Evolutionary conservation across 2,329 filamentous ascomycete species (phyloP), one percentile per base, ranked within the genome.

Genomic region (Coniochaeta pulveracea): DNA sequence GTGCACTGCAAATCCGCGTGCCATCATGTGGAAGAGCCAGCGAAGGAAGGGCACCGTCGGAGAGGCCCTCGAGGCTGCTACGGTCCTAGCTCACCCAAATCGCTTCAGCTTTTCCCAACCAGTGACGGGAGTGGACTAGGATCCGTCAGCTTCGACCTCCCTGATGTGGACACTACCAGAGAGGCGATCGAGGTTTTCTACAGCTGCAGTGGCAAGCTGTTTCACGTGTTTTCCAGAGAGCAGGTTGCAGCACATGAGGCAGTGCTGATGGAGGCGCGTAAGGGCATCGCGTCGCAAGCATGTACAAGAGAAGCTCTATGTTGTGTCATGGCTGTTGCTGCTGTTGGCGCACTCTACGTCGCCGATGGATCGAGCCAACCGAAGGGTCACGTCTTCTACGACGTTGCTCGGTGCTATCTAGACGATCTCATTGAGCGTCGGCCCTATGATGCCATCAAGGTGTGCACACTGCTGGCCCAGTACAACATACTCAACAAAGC

Each of bases 401-500:
- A 47, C 16, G 35, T 50, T 2, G 47, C 50, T 10, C 43, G 40
- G 12, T 46, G 47, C 24, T 34, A 48, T 31, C 48, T 52, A 27
- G 46, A 47, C 10, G 37, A 41, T 14, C 35, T 47, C 5, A 28
- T 52, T 4, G 48, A 53, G 10, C 31, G 39, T 16, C 33, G 39
- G 2, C 47, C 49, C 0, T 32, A 53, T 1, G 44, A 48, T 3
- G 48, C 50, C 4, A 46, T 51, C 36, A 50, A 50, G 28, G 39
- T 55, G 3, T 50, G 48, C 9, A 42, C 44, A 0, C 28, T 55
- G 25, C 40, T 53, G 16, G 45, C 50, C 19, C 39, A 54, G 42
- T 51, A 46, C 38, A 54, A 54, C 33, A 37, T 54, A 5, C 39
- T 54, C 41, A 40, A 40, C 33, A 50, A 49, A 19, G 41, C 48